phyloP scores from a whole-genome alignment of 441 rosid species.

The Arabidopsis lyrata region DNA sequence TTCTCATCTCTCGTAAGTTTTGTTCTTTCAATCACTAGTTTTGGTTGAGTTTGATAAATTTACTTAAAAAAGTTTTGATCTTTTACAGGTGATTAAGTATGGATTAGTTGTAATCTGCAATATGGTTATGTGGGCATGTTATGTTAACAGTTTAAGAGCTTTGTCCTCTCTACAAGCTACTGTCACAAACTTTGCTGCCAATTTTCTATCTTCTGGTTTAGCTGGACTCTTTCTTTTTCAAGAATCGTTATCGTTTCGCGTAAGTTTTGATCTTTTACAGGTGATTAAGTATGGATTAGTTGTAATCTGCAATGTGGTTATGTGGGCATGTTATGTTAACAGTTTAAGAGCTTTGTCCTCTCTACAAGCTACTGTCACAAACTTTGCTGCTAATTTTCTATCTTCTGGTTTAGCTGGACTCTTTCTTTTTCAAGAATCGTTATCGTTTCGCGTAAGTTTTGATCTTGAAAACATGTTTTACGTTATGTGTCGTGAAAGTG shows the following conservation, averaged over 20 bases:
- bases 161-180: conserved; percentile 89
- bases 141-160: conserved; percentile 83
- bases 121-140: conserved; percentile 89
- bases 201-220: conserved; percentile 84
- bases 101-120: conserved; percentile 72
- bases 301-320: conserved; percentile 65
- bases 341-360: conserved; percentile 88
- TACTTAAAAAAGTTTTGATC: not conserved
- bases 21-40: not conserved
- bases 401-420: conserved; percentile 87
- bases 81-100: conserved; percentile 59
- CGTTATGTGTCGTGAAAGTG: conserved; percentile 1
- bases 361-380: conserved; percentile 83
- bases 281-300: conserved; percentile 65
- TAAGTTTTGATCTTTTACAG: conserved; percentile 52
- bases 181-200: conserved; percentile 80
- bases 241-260: conserved; percentile 65
- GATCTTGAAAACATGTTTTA: not conserved
- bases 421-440: conserved; percentile 67
- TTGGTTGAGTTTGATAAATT: not conserved
- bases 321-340: conserved; percentile 94
- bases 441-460: conserved; percentile 58
- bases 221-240: conserved; percentile 78
- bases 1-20: conserved; percentile 55
- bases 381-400: conserved; percentile 86